phyloP scores from a whole-genome alignment of 805 yeast genomes.

The Pichia thaimueangensis region DNA sequence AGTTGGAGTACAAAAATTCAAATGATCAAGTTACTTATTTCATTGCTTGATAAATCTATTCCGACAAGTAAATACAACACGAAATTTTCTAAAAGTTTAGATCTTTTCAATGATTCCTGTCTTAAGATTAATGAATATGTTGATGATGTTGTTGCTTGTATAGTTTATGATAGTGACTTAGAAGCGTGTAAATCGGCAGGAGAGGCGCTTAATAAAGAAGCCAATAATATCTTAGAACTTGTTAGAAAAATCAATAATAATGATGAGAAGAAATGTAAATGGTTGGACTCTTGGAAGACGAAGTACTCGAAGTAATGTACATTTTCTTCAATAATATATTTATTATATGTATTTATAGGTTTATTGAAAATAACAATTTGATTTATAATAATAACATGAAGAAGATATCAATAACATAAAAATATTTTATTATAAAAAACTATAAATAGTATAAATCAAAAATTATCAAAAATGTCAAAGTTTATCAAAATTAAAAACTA shows the following conservation, averaged over 20 bases:
- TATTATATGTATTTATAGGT: no score
- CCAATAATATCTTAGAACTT: slow-evolving; percentile 28
- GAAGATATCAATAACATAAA: not conserved
- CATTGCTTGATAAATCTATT: slow-evolving; percentile 53
- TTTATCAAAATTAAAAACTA: no score
- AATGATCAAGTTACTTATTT: slow-evolving; percentile 50
- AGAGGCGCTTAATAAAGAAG: slow-evolving; percentile 17
- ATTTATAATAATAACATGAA: not conserved
- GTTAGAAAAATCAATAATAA: slow-evolving; percentile 42
- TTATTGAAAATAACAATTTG: no score
- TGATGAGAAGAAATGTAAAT: slow-evolving; percentile 48
- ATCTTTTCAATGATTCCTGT: slow-evolving; percentile 40
- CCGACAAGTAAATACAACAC: slow-evolving; percentile 30
- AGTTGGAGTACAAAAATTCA: slow-evolving; percentile 49
- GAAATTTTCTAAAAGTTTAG: slow-evolving; percentile 37
- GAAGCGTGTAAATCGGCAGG: slow-evolving; percentile 27
- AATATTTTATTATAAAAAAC: no score
- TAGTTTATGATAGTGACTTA: slow-evolving; percentile 40
- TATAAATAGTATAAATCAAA: no score
- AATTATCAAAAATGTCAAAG: no score
- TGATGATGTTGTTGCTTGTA: slow-evolving; percentile 54
- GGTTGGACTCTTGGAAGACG: slow-evolving; percentile 49
- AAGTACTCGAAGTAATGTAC: no score
- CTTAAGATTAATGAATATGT: slow-evolving; percentile 36
- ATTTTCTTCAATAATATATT: no score